Percentiles rank a stretch among this genome's conserved stretches.
Evolutionary conservation across 768 basidiomycete genomes (phyloP).

Genomic region (Lentinula lateritia): DNA sequence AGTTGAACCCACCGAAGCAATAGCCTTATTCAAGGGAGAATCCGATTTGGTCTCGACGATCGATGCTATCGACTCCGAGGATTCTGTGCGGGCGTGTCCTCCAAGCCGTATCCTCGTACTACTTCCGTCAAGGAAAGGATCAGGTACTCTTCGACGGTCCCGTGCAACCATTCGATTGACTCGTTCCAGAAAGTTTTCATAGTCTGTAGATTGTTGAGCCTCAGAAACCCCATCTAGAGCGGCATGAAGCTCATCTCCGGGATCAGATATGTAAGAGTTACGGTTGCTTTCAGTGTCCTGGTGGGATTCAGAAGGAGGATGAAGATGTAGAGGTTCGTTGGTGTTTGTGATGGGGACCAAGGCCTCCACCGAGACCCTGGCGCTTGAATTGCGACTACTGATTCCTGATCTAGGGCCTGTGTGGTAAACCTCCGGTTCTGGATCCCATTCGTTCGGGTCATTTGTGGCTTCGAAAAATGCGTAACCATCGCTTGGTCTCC

Average conservation of each 20-base stretch:
- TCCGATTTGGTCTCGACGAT: constrained; percentile 89
- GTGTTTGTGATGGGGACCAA: constrained; percentile 16
- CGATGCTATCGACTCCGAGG: constrained; percentile 87
- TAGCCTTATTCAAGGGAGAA: constrained; percentile 91
- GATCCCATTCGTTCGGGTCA: constrained; percentile 78
- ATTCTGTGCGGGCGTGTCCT: constrained; percentile 70
- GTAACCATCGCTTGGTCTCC: constrained; percentile 64
- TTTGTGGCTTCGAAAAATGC: constrained; percentile 47
- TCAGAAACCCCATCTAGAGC: constrained; percentile 12
- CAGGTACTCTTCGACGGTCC: constrained; percentile 72
- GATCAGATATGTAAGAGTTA: constrained; percentile 16
- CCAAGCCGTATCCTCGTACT: constrained; percentile 76
- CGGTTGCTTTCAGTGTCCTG: constrained; percentile 14
- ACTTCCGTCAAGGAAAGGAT: constrained; percentile 76
- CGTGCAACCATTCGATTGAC: constrained; percentile 81
- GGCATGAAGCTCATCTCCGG: constrained; percentile 8
- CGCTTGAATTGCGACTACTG: constrained; percentile 22
- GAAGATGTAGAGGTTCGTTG: neutral
- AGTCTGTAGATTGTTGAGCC: constrained; percentile 35
- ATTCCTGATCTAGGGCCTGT: constrained; percentile 16
- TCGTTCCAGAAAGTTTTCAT: constrained; percentile 75
- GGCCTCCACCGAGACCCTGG: neutral
- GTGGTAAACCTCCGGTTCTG: constrained; percentile 48
- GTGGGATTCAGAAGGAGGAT: neutral
- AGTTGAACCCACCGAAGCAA: constrained; percentile 60